These are phyloP conservation scores for Colletotrichum melonis DNA, from an alignment of 2,329 filamentous ascomycete species.

Conservation along the genomic window DNA sequence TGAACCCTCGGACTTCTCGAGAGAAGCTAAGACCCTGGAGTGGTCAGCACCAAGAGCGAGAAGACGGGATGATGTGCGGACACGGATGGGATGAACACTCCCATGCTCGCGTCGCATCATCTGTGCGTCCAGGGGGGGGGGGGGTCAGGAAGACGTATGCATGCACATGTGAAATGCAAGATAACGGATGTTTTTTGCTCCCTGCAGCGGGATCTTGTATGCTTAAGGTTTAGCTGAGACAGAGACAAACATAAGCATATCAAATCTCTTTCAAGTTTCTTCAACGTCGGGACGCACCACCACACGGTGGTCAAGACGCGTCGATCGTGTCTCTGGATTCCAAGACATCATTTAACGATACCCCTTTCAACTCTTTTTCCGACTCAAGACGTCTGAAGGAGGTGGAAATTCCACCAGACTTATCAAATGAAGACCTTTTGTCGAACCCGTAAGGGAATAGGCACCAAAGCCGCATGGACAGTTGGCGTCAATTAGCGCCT, in stretches of 20 bases:
- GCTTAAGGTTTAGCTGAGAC: background rate
- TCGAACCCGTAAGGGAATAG: constrained; percentile 4
- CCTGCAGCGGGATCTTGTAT: background rate
- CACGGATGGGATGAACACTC: constrained; percentile 2
- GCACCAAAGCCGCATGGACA: constrained; percentile 27
- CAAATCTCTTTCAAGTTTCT: background rate
- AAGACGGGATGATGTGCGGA: constrained; percentile 7
- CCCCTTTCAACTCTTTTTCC: constrained; percentile 1
- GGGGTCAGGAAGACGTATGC: background rate
- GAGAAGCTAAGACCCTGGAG: background rate
- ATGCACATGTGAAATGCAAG: constrained; percentile 9
- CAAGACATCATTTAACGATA: background rate
- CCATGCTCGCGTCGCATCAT: background rate
- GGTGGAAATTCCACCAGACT: background rate
- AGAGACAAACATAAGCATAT: background rate
- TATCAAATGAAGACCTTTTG: background rate
- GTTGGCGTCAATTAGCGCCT: constrained; percentile 23
- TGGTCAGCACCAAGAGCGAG: background rate
- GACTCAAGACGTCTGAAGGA: background rate
- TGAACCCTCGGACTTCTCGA: background rate
- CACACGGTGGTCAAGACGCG: background rate
- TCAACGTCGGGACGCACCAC: background rate
- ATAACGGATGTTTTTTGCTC: background rate
- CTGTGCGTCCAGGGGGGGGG: constrained; percentile 13
- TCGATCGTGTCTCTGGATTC: background rate